These are phyloP conservation scores for Phlyctochytrium arcticum DNA, from an alignment of 192 early-diverging fungal genomes.

Conservation along the genomic window DNA sequence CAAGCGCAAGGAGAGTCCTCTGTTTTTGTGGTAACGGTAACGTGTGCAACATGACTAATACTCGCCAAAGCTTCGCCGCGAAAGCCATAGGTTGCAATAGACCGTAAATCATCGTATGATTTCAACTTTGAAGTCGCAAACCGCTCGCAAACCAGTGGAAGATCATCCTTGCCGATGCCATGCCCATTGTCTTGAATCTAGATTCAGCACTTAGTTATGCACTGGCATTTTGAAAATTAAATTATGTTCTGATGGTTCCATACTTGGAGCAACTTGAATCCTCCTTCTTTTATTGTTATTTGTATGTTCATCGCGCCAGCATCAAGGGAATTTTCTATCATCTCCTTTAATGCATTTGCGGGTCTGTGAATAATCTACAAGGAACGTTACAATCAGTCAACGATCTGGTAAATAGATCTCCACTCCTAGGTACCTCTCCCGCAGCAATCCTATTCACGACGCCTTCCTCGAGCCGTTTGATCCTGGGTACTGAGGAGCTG, in stretches of 20 bases:
- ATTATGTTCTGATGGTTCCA: conserved; percentile 1
- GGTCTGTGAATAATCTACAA: conserved; percentile 89
- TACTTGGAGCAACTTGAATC: conserved; percentile 93
- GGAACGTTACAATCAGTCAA: not conserved
- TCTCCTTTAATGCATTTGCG: conserved; percentile 93
- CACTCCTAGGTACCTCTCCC: conserved; percentile 65
- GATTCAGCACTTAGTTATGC: conserved; percentile 16
- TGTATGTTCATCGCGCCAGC: conserved; percentile 84
- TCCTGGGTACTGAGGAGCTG: conserved; percentile 35
- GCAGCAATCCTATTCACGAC: conserved; percentile 97
- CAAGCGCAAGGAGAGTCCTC: conserved; percentile 43
- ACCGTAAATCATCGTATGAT: conserved; percentile 77
- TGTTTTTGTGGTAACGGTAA: conserved; percentile 64
- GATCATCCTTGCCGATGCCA: conserved; percentile 84
- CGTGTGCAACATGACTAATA: conserved; percentile 91
- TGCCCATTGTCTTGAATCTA: conserved; percentile 93
- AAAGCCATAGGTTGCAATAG: conserved; percentile 91
- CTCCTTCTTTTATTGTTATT: conserved; percentile 83
- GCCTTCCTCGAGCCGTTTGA: conserved; percentile 75
- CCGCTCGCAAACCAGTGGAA: conserved; percentile 87
- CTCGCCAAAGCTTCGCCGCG: conserved; percentile 96
- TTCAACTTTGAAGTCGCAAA: conserved; percentile 93
- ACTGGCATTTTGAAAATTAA: not conserved
- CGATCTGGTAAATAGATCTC: not conserved
- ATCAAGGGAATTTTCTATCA: conserved; percentile 95